These are phyloP conservation scores for Oryza coarctata DNA, from an alignment of 176 grass and related monocot genomes.

Conservation along the genomic window DNA sequence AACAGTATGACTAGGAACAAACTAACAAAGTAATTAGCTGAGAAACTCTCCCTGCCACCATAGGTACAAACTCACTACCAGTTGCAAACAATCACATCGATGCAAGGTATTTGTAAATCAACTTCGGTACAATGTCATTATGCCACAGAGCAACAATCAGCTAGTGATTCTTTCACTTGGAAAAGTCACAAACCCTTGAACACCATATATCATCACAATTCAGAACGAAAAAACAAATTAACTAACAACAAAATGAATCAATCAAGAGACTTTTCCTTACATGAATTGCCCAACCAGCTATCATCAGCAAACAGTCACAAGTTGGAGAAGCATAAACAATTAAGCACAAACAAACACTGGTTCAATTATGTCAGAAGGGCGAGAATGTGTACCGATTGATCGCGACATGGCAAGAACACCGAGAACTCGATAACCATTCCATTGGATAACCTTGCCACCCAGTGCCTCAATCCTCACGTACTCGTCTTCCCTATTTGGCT, in stretches of 20 bases:
- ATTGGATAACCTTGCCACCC: slow-evolving; percentile 68
- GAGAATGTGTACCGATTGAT: slow-evolving; percentile 65
- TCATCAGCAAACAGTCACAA: background rate
- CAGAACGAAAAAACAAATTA: background rate
- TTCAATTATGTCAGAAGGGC: background rate
- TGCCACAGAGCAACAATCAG: background rate
- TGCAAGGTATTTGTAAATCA: background rate
- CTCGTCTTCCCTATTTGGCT: slow-evolving; percentile 71
- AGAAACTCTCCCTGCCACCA: background rate
- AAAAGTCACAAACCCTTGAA: background rate
- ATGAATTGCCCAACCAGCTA: background rate
- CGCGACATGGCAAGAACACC: slow-evolving; percentile 97
- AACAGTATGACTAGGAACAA: background rate
- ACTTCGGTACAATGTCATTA: background rate
- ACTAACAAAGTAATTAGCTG: background rate
- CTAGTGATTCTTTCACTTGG: background rate
- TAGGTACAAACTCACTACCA: background rate
- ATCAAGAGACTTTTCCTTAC: background rate
- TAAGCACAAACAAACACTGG: background rate
- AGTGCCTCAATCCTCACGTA: slow-evolving; percentile 59
- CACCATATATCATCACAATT: background rate
- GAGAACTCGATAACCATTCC: slow-evolving; percentile 69
- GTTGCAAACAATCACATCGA: background rate
- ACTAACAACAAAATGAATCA: background rate
- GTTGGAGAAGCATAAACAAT: background rate